A percentile compares a stretch with the other conserved stretches of the same genome.
phyloP scores from a whole-genome alignment of 257 asterid species.

The Asclepias syriaca region DNA sequence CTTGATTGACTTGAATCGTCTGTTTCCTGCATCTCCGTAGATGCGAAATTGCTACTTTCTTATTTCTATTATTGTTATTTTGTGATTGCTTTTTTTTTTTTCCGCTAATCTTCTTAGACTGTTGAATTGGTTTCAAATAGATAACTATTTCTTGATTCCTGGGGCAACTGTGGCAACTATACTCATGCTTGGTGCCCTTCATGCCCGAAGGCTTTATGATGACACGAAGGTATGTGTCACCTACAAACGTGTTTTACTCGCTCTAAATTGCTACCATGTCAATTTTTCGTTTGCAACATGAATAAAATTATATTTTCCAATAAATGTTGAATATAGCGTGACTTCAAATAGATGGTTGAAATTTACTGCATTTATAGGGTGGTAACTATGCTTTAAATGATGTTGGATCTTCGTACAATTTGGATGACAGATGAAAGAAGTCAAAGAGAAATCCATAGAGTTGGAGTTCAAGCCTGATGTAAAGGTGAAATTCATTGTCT shows the following conservation, averaged over 20 bases:
- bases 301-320: neutral
- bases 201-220: slow-evolving; percentile 78
- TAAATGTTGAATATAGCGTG: neutral
- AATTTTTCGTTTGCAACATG: neutral
- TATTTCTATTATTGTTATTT: neutral
- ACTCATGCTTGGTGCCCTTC: slow-evolving; percentile 96
- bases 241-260: neutral
- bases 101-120: neutral
- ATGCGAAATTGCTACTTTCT: neutral
- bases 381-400: neutral
- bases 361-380: neutral
- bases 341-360: neutral
- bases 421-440: slow-evolving; percentile 65
- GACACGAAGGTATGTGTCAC: slow-evolving; percentile 61
- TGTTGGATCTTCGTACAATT: slow-evolving; percentile 26
- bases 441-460: slow-evolving; percentile 63
- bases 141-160: slow-evolving; percentile 62
- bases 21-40: neutral
- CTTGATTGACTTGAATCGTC: neutral
- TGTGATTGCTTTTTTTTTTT: neutral
- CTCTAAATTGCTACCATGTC: neutral
- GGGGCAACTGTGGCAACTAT: slow-evolving; percentile 93
- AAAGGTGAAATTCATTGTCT: slow-evolving; percentile 44
- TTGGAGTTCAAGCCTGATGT: slow-evolving; percentile 82
- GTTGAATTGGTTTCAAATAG: slow-evolving; percentile 27